Conservation (phyloP, 441 rosid species). For the Gossypium aridum region DNA sequence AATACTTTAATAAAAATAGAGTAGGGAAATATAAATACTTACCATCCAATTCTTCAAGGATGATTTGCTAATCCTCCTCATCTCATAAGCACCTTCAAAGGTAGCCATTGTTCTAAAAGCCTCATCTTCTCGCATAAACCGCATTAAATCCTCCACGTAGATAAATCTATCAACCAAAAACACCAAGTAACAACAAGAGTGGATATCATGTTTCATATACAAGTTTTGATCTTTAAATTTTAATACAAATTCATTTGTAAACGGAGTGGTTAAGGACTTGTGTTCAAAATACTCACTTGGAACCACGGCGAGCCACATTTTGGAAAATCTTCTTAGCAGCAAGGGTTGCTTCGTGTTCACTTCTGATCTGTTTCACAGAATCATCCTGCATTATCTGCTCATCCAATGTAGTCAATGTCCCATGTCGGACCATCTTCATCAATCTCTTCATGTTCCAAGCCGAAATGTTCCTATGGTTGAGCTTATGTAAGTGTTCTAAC, state of each 20-base stretch:
- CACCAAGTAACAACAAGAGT: background rate
- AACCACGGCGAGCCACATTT: constrained; percentile 52
- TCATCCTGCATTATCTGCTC: constrained; percentile 65
- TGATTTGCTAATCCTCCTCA: constrained; percentile 49
- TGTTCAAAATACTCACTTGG: constrained; percentile 35
- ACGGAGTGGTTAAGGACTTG: no score
- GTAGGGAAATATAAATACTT: constrained; percentile 13
- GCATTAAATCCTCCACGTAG: constrained; percentile 58
- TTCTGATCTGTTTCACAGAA: constrained; percentile 44
- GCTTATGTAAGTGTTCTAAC: constrained; percentile 41
- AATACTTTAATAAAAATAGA: background rate
- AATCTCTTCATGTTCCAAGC: constrained; percentile 66
- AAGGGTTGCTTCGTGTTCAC: constrained; percentile 74
- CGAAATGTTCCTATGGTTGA: constrained; percentile 44
- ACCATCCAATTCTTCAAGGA: constrained; percentile 86
- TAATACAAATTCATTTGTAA: background rate
- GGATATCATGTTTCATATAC: background rate
- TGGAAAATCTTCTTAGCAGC: constrained; percentile 75
- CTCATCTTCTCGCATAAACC: constrained; percentile 71
- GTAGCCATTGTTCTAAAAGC: constrained; percentile 57
- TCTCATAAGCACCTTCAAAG: constrained; percentile 63
- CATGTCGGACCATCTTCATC: constrained; percentile 43
- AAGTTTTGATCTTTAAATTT: background rate
- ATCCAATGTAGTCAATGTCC: constrained; percentile 42
- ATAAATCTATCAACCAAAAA: constrained; percentile 37